Evolutionary conservation across 2,329 filamentous ascomycete genomes (phyloP), one percentile per base, ranked within the genome.

Genomic region (Pezicula radicicola): DNA sequence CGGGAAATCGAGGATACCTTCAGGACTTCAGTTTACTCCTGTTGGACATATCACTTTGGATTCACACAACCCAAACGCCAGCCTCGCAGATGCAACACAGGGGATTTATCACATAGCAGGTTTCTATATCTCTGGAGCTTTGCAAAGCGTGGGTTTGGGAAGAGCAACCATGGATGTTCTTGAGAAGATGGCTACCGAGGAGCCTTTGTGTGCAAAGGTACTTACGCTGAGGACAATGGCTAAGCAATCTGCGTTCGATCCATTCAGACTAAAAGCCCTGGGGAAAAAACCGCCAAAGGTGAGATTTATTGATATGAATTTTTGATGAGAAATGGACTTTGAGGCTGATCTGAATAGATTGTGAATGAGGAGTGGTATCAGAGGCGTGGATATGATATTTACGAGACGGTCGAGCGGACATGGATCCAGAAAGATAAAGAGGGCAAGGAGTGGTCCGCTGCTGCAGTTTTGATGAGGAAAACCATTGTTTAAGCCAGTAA

Each of bases 21-120:
- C 48, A 6, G 15, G 27, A 13, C 18, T 16, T 9, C 13, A n/a
- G 10, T 54, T 54, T 19, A 15, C 44, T 6, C 52, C 52, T 3
- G 43, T 54, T 4, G 52, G 52, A 2, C 52, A 54, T 46, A 39
- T 54, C 36, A 47, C 52, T 16, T 37, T 54, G 2, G 40, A 50
- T 42, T 21, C 50, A 5, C 13, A 42, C 8, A 16, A 13, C 15
- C 16, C 16, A 1, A 19, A 36, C 10, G 13, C 28, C 10, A 30
- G 33, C 25, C 37, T 25, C 15, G 39, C 39, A 9, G 47, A 53
- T 43, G 21, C 46, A 21, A 33, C 46, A 13, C 36, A 33, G 9
- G 42, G 43, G 3, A 18, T 51, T 2, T 54, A 50, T 42, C 21
- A 15, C 15, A 51, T 54, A 5, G 19, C 52, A 16, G 19, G 41